These are phyloP conservation scores for Chalciporus pseudorubinellus DNA, from an alignment of 768 basidiomycete species.

Conservation along the genomic window DNA sequence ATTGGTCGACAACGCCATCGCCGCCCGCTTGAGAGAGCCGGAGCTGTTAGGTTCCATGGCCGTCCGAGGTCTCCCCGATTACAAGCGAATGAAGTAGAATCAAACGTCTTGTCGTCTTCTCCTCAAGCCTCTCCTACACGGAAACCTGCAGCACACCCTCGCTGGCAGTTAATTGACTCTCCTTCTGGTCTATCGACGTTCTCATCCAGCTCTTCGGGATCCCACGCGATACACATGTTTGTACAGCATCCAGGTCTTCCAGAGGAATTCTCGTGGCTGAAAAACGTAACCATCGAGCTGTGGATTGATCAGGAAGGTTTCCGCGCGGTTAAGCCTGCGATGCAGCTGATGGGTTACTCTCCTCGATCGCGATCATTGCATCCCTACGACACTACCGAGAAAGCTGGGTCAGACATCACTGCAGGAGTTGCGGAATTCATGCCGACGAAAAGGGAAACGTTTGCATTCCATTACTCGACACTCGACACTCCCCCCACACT, in stretches of 20 bases:
- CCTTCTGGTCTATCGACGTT: slow-evolving; percentile 2
- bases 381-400: slow-evolving; percentile 26
- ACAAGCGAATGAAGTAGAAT: slow-evolving; percentile 18
- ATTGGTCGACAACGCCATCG: slow-evolving; percentile 22
- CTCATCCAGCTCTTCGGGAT: neutral
- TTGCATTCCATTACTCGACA: slow-evolving; percentile 69
- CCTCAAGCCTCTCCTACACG: neutral
- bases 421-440: slow-evolving; percentile 62
- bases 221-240: slow-evolving; percentile 2
- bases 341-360: slow-evolving; percentile 57
- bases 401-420: slow-evolving; percentile 32
- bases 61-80: slow-evolving; percentile 25
- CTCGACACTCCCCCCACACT: slow-evolving; percentile 69
- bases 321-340: slow-evolving; percentile 55
- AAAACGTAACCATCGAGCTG: slow-evolving; percentile 53
- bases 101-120: slow-evolving; percentile 3
- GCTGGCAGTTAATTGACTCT: slow-evolving; percentile 15
- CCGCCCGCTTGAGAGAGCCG: slow-evolving; percentile 31
- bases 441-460: slow-evolving; percentile 55
- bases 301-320: slow-evolving; percentile 87
- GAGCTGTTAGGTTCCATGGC: slow-evolving; percentile 31
- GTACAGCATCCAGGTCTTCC: slow-evolving; percentile 31
- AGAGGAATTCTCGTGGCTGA: slow-evolving; percentile 50
- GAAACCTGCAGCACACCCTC: slow-evolving; percentile 1
- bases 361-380: slow-evolving; percentile 29